phyloP scores from a whole-genome alignment of 768 basidiomycete genomes.

The Agaricus blazei region DNA sequence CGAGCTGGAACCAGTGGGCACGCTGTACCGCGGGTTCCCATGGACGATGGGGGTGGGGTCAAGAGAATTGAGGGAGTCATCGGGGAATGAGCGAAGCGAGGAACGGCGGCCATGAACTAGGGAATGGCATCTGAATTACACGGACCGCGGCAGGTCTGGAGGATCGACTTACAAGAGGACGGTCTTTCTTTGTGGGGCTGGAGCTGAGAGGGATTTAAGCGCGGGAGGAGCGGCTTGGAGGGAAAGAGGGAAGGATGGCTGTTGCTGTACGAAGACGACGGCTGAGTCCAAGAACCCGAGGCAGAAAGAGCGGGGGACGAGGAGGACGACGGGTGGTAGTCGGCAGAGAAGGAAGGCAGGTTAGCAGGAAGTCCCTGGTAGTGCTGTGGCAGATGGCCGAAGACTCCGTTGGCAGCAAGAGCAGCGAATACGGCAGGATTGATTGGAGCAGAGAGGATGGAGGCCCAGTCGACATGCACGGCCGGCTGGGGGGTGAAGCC shows the following conservation, averaged over 20 bases:
- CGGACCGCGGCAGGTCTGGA: not conserved
- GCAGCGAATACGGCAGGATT: conserved; percentile 57
- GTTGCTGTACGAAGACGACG: conserved; percentile 16
- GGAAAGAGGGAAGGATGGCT: conserved; percentile 16
- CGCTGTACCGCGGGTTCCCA: conserved; percentile 1
- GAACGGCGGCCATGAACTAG: conserved; percentile 10
- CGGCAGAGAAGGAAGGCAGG: conserved; percentile 28
- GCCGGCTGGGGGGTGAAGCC: conserved; percentile 17
- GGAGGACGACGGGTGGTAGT: conserved; percentile 8
- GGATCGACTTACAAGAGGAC: conserved; percentile 15
- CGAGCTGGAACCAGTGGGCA: not conserved
- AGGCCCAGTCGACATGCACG: conserved; percentile 42
- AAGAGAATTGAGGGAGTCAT: not conserved
- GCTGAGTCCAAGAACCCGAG: conserved; percentile 25
- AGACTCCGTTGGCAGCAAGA: conserved; percentile 54
- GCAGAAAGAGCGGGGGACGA: conserved; percentile 14
- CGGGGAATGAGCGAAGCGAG: not conserved
- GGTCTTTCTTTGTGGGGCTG: conserved; percentile 15
- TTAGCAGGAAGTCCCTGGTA: conserved; percentile 24
- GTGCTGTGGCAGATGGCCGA: conserved; percentile 33
- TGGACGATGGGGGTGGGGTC: not conserved
- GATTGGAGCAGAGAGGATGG: conserved; percentile 57
- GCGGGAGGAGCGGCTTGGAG: conserved; percentile 23
- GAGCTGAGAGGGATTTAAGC: conserved; percentile 24
- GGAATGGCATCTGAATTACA: not conserved